Conservation (phyloP, 208 protist genomes). For the Phytomonas serpens region DNA sequence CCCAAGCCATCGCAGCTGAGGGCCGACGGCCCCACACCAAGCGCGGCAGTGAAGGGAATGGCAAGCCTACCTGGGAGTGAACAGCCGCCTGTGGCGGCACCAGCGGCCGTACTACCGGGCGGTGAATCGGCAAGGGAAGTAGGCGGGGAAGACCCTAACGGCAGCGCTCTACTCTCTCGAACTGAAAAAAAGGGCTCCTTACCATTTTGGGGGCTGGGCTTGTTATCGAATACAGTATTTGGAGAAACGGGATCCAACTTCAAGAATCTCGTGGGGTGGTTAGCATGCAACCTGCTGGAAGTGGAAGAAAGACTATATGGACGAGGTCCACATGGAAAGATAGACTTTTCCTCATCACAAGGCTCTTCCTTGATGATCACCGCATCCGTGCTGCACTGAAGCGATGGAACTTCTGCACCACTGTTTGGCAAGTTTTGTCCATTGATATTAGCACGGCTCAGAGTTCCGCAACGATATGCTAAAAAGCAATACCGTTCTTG, state of each 20-base stretch:
- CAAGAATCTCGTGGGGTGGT: background rate
- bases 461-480: background rate
- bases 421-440: background rate
- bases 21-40: background rate
- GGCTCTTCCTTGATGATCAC: background rate
- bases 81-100: background rate
- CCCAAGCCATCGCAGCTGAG: background rate
- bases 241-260: background rate
- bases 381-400: background rate
- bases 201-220: background rate
- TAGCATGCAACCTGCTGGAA: background rate
- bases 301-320: background rate
- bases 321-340: background rate
- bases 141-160: background rate
- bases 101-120: background rate
- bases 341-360: background rate
- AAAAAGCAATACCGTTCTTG: background rate
- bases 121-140: background rate
- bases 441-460: background rate
- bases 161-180: background rate
- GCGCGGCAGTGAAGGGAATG: too few species aligned
- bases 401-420: background rate
- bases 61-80: background rate
- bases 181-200: background rate
- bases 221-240: background rate